Percentiles rank a stretch among this genome's conserved stretches.
Evolutionary conservation across 2,329 filamentous ascomycete genomes (phyloP).

Genomic region (Microsporum ferrugineum): DNA sequence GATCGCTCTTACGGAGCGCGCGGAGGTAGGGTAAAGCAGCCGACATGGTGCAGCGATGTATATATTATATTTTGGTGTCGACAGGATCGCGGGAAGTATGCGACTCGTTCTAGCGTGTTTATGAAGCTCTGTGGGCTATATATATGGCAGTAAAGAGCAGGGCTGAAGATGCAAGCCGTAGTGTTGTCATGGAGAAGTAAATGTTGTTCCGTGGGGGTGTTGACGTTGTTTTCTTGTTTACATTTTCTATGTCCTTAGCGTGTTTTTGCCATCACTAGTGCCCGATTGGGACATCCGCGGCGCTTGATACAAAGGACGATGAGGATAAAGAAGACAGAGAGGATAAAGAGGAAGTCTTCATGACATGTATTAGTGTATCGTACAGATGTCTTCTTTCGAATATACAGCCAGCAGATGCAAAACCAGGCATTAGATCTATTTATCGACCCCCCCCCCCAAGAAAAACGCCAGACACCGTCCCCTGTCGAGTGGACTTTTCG

Average conservation of each 20-base stretch:
- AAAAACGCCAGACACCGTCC: neutral
- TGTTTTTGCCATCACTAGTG: slow-evolving; percentile 11
- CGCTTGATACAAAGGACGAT: neutral
- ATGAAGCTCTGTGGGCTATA: slow-evolving; percentile 3
- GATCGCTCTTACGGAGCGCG: slow-evolving; percentile 69
- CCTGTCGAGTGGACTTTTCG: neutral
- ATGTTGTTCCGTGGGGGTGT: neutral
- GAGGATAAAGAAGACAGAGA: neutral
- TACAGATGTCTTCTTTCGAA: neutral
- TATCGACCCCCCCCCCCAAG: slow-evolving; percentile 1
- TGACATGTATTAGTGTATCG: neutral
- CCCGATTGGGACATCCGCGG: slow-evolving; percentile 4
- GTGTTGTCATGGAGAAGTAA: neutral
- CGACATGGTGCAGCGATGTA: slow-evolving; percentile 43
- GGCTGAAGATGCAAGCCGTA: slow-evolving; percentile 14
- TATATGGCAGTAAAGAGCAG: slow-evolving; percentile 1
- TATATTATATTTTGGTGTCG: slow-evolving; percentile 11
- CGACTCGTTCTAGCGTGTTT: slow-evolving; percentile 27
- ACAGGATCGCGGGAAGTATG: slow-evolving; percentile 38
- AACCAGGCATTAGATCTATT: slow-evolving; percentile 1
- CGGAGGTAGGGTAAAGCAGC: slow-evolving; percentile 60
- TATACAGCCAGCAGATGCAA: neutral
- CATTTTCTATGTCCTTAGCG: slow-evolving; percentile 17
- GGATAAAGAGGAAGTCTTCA: neutral
- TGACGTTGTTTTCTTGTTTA: slow-evolving; percentile 22